phyloP scores from a whole-genome alignment of 805 yeast genomes.

The Cyberlindnera nakhonratchasimensis region DNA sequence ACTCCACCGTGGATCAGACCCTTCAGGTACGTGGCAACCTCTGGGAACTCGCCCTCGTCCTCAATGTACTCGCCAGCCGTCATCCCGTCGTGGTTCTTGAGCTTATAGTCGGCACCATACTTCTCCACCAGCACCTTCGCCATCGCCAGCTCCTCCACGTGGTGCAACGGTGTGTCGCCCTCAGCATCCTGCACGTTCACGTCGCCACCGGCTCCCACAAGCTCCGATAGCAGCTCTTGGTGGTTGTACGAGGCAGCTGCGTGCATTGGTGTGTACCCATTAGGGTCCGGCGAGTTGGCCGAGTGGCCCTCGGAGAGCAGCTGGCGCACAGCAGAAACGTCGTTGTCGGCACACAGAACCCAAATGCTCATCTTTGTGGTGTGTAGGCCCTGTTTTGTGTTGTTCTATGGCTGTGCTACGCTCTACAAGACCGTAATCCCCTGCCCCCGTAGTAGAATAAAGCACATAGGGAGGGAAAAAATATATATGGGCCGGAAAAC shows the following conservation, averaged over 20 bases:
- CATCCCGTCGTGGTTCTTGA: constrained; percentile 68
- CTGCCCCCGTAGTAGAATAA: too few species aligned
- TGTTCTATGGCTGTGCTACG: too few species aligned
- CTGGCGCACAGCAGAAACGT: constrained; percentile 52
- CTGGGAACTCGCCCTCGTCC: constrained; percentile 85
- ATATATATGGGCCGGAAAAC: background rate
- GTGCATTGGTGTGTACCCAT: constrained; percentile 95
- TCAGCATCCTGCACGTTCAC: constrained; percentile 80
- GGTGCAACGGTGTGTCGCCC: constrained; percentile 95
- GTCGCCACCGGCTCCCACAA: constrained; percentile 66
- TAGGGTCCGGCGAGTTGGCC: constrained; percentile 78
- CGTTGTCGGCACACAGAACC: constrained; percentile 93
- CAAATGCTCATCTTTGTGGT: constrained; percentile 59
- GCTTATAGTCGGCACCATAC: constrained; percentile 59
- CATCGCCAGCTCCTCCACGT: constrained; percentile 65
- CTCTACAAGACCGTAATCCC: too few species aligned
- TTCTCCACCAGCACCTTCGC: constrained; percentile 69
- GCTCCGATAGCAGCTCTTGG: constrained; percentile 54
- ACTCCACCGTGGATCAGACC: constrained; percentile 34
- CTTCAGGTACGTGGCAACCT: constrained; percentile 61
- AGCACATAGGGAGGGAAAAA: too few species aligned
- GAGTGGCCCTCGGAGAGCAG: constrained; percentile 51
- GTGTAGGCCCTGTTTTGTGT: background rate
- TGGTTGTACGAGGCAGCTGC: constrained; percentile 97
- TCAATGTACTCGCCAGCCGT: constrained; percentile 72